Evolutionary conservation across 129 eudicot species (phyloP).

Genomic region (Lonicera japonica): DNA sequence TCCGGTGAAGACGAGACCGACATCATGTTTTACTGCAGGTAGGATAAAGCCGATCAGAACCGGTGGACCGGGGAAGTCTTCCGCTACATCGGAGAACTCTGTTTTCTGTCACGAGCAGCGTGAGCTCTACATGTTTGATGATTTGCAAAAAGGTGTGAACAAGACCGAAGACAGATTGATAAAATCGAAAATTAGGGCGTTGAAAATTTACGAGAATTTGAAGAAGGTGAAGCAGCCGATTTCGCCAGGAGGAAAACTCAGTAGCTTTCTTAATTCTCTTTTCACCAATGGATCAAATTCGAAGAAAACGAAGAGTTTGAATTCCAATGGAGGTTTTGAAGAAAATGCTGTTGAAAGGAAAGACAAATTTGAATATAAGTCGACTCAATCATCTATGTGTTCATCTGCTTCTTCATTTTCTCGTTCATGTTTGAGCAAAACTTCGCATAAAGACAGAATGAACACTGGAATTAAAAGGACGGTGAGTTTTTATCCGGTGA

Average conservation of each 20-base stretch:
- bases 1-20: conserved; percentile 37
- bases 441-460: conserved; percentile 44
- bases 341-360: too few relatives aligned
- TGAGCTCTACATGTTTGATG: conserved; percentile 50
- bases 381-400: too few relatives aligned
- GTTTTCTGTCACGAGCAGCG: conserved; percentile 37
- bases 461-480: conserved; percentile 40
- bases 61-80: background rate
- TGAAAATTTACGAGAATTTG: too few relatives aligned
- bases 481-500: conserved; percentile 62
- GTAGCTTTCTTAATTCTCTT: conserved; percentile 49
- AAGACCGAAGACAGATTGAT: too few relatives aligned
- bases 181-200: conserved; percentile 50
- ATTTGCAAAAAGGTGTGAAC: too few relatives aligned
- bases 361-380: background rate
- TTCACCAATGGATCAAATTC: too few relatives aligned
- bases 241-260: conserved; percentile 67
- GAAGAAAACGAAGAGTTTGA: conserved; percentile 32
- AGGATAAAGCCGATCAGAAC: conserved; percentile 39
- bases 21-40: conserved; percentile 38
- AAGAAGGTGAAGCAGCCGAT: too few relatives aligned
- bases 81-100: conserved; percentile 10
- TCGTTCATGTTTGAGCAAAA: conserved; percentile 68
- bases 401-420: conserved; percentile 72
- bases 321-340: too few relatives aligned